Conservation (phyloP, 805 yeast genomes). For the Wickerhamiella azyma region DNA sequence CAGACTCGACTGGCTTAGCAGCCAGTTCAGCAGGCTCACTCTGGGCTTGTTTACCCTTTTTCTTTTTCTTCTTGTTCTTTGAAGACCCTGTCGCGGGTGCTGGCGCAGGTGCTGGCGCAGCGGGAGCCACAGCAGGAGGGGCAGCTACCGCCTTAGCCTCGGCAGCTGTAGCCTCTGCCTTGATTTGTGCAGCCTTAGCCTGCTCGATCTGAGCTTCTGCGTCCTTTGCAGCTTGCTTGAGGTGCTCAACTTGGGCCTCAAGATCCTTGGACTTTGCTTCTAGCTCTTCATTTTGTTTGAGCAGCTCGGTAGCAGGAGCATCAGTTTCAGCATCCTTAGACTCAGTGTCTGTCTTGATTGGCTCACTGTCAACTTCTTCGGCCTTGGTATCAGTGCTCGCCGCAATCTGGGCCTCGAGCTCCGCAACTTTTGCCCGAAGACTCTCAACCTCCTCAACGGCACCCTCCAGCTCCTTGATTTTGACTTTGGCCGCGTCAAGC, state of each 20-base stretch:
- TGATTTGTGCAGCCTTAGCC: too few relatives aligned
- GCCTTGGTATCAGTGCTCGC: not conserved
- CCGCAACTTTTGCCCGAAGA: constrained; percentile 9
- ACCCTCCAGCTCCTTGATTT: constrained; percentile 10
- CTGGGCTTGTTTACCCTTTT: not conserved
- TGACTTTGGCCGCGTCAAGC: constrained; percentile 6
- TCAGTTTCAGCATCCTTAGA: constrained; percentile 9
- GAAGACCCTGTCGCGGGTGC: not conserved
- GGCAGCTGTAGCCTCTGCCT: not conserved
- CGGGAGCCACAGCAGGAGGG: not conserved
- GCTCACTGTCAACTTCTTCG: too few relatives aligned
- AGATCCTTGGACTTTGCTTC: not conserved
- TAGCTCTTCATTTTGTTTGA: not conserved
- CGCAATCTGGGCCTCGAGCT: not conserved
- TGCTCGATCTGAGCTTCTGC: not conserved
- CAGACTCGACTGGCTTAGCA: not conserved
- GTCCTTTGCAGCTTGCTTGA: not conserved
- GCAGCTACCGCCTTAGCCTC: not conserved
- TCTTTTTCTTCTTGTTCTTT: not conserved
- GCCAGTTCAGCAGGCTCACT: not conserved
- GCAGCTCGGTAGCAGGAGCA: not conserved
- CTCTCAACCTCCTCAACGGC: constrained; percentile 4
- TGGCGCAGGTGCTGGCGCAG: not conserved
- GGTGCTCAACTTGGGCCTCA: not conserved
- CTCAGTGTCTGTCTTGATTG: constrained; percentile 15